phyloP scores from a whole-genome alignment of 2,329 filamentous ascomycete genomes.

The Claviceps africana region DNA sequence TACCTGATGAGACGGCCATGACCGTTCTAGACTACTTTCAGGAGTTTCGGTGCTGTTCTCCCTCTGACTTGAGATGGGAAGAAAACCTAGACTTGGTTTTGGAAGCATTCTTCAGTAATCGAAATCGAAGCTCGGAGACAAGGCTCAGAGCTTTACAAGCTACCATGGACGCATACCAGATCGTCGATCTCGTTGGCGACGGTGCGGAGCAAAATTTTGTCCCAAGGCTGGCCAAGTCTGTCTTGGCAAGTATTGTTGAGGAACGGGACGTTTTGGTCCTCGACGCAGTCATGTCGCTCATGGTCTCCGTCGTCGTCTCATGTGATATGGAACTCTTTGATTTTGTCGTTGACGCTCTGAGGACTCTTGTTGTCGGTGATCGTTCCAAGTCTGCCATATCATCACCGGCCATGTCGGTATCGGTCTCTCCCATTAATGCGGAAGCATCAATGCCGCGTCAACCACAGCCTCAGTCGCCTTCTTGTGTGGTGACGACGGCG shows the following conservation, averaged over 20 bases:
- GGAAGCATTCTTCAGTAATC: constrained; percentile 49
- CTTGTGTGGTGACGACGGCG: constrained; percentile 57
- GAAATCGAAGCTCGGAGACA: constrained; percentile 43
- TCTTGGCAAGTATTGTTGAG: constrained; percentile 45
- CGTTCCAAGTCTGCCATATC: constrained; percentile 28
- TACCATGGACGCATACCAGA: constrained; percentile 44
- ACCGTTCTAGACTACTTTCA: constrained; percentile 54
- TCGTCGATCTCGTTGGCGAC: constrained; percentile 43
- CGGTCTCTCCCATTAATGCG: constrained; percentile 9
- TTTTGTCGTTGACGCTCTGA: constrained; percentile 39
- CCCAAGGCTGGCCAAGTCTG: constrained; percentile 42
- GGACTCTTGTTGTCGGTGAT: constrained; percentile 35
- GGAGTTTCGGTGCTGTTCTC: constrained; percentile 56
- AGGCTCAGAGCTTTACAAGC: constrained; percentile 48
- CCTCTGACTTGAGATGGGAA: constrained; percentile 56
- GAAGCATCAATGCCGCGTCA: constrained; percentile 10
- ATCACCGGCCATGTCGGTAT: constrained; percentile 15
- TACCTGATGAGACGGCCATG: constrained; percentile 50
- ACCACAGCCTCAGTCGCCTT: constrained; percentile 34
- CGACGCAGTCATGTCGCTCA: constrained; percentile 48
- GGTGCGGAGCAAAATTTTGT: constrained; percentile 44
- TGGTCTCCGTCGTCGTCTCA: constrained; percentile 48
- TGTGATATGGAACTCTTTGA: constrained; percentile 46
- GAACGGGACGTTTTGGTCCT: constrained; percentile 54
- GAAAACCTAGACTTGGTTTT: constrained; percentile 47